phyloP scores from a whole-genome alignment of 805 yeast genomes.

The Limtongia smithiae region DNA sequence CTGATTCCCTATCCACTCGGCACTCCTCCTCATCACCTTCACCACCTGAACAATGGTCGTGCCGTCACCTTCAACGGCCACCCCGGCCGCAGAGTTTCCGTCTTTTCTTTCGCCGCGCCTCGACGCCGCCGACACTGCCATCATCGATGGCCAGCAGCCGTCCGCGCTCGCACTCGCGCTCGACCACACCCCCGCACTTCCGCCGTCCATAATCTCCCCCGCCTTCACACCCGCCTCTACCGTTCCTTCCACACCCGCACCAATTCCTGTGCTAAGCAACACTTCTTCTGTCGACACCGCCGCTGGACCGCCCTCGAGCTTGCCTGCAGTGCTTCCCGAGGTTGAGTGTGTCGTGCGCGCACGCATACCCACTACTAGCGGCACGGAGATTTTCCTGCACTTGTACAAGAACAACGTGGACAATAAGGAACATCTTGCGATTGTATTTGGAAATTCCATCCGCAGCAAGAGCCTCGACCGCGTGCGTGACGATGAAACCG shows the following conservation, averaged over 20 bases:
- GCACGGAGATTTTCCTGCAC: conserved; percentile 91
- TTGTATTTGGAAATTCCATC: conserved; percentile 91
- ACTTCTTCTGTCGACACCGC: neutral
- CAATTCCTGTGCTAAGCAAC: conserved; percentile 10
- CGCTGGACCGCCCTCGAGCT: conserved; percentile 20
- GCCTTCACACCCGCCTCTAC: conserved; percentile 19
- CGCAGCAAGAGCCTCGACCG: conserved; percentile 71
- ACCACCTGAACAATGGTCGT: too few species aligned
- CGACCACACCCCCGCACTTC: conserved; percentile 6
- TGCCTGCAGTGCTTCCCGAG: conserved; percentile 50
- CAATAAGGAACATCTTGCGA: conserved; percentile 91
- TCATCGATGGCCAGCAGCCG: too few species aligned
- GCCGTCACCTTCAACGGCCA: neutral
- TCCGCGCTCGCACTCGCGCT: neutral
- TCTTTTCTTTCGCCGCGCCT: conserved; percentile 26
- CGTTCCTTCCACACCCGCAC: conserved; percentile 25
- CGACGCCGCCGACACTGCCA: neutral
- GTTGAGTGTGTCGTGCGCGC: conserved; percentile 93
- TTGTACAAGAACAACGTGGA: conserved; percentile 82
- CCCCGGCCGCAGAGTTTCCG: conserved; percentile 14
- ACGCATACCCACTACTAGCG: conserved; percentile 91
- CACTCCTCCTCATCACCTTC: too few species aligned
- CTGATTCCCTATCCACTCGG: too few species aligned
- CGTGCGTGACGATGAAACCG: conserved; percentile 66
- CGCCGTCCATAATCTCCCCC: conserved; percentile 21